Evolutionary conservation across 2,329 filamentous ascomycete species (phyloP), one percentile per base, ranked within the genome.

Genomic region (Aureobasidium sp.): DNA sequence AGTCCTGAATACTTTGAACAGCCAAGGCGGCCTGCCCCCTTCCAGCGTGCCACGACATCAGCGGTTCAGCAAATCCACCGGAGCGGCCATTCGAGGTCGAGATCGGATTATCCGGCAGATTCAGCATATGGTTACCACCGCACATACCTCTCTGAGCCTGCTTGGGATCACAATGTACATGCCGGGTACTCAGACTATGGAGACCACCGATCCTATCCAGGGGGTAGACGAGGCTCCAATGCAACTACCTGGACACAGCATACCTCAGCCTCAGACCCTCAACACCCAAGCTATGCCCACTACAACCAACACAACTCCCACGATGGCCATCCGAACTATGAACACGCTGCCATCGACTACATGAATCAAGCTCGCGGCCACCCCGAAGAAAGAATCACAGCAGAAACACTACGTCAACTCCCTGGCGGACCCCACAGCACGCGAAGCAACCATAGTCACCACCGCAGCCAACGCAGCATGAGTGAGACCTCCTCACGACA

Each of bases 401-500:
- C 36, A 13, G 57, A 59, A 37, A 25, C 45, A 25, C 29, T 59
- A 8, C 21, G 29, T 6, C 44, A 50, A 13, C 16, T 41, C 6
- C 16, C 34, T 16, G 27, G 39, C 10, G 42, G 54, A 27, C 45
- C 57, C 5, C 32, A 25, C 39, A 59, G 57, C 36, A 59, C 39
- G 3, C 32, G 42, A 29, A 58, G 54, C 29, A 39, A 27, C 16
- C 54, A 48, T 32, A 47, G 54, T 16, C 41, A 48, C 16, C 54
- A 32, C 21, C 57, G 37, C 10, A 59, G 57, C 36, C 57, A 45
- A 27, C 34, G 41, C 57, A 50, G 57, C 36, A 50, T 59, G 57
- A 59, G 57, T 27, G 57, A 59, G 3, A 30, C 57, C 1, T 59
- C 57, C 7, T 58, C 54, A 13, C n/a, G 54, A 9, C 16, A 58